phyloP scores from a whole-genome alignment of 495 filamentous ascomycete species.

The Monascus purpureus region DNA sequence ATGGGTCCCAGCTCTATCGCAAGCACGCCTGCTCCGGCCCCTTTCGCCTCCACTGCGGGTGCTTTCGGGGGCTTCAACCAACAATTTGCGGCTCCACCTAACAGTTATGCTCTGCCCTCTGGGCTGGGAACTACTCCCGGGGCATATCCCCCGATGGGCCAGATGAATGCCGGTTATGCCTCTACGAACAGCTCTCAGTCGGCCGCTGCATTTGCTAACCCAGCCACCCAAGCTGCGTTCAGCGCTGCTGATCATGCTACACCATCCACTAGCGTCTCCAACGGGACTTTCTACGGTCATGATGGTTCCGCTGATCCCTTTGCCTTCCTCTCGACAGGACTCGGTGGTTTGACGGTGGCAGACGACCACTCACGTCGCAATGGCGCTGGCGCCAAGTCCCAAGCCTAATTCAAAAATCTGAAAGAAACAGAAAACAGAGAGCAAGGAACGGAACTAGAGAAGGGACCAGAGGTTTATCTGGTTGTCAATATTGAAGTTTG shows the following conservation, averaged over 20 bases:
- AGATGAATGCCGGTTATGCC: conserved; percentile 57
- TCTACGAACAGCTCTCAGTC: conserved; percentile 57
- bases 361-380: conserved; percentile 76
- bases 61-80: conserved; percentile 68
- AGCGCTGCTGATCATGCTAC: conserved; percentile 64
- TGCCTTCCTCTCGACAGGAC: conserved; percentile 71
- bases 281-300: conserved; percentile 43
- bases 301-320: conserved; percentile 67
- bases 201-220: conserved; percentile 82
- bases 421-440: conserved; percentile 5
- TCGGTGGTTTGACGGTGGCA: conserved; percentile 67
- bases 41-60: conserved; percentile 60
- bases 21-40: conserved; percentile 70
- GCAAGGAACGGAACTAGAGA: conserved; percentile 3
- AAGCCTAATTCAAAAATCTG: conserved; percentile 19
- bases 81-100: conserved; percentile 77
- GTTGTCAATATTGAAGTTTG: conserved; percentile 28
- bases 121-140: conserved; percentile 66
- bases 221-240: conserved; percentile 83
- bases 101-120: conserved; percentile 84
- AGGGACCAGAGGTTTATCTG: conserved; percentile 4
- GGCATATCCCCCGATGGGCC: conserved; percentile 66
- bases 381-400: conserved; percentile 39
- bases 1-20: conserved; percentile 68
- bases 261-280: conserved; percentile 35